Percentiles rank a stretch among this genome's conserved stretches.
phyloP scores from a whole-genome alignment of 805 yeast genomes.

The Kodamaea leandrae region DNA sequence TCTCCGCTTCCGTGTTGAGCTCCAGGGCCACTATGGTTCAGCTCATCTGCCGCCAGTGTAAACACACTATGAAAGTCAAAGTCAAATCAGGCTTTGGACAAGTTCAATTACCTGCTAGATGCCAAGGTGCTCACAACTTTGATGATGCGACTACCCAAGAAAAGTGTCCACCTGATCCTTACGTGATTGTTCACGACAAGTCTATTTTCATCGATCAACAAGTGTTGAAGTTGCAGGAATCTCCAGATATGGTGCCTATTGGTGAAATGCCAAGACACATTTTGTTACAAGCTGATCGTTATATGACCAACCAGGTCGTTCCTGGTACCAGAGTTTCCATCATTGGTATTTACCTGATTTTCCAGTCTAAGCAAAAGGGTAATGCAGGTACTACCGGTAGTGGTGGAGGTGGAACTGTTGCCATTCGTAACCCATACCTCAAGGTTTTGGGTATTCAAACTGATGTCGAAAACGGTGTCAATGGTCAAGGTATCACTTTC shows the following conservation, averaged over 20 bases:
- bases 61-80: conserved; percentile 67
- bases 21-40: conserved; percentile 85
- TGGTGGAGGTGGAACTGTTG: conserved; percentile 55
- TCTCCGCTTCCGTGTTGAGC: conserved; percentile 82
- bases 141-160: conserved; percentile 46
- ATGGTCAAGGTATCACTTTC: conserved; percentile 58
- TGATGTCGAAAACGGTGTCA: conserved; percentile 69
- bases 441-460: conserved; percentile 83
- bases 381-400: conserved; percentile 21
- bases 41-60: conserved; percentile 83
- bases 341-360: conserved; percentile 90
- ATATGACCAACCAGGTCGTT: conserved; percentile 81
- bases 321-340: conserved; percentile 95
- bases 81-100: conserved; percentile 71
- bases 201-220: conserved; percentile 95
- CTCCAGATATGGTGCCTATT: conserved; percentile 98
- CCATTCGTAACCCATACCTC: conserved; percentile 89
- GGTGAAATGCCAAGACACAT: conserved; percentile 99
- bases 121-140: conserved; percentile 48
- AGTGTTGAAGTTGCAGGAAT: conserved; percentile 86
- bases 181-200: conserved; percentile 88
- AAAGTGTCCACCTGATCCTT: conserved; percentile 89
- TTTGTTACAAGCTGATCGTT: conserved; percentile 81
- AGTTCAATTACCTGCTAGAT: conserved; percentile 61
- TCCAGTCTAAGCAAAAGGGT: conserved; percentile 60